These are phyloP conservation scores for Aspergillus sclerotioniger DNA, from an alignment of 495 filamentous ascomycete genomes.

Conservation along the genomic window DNA sequence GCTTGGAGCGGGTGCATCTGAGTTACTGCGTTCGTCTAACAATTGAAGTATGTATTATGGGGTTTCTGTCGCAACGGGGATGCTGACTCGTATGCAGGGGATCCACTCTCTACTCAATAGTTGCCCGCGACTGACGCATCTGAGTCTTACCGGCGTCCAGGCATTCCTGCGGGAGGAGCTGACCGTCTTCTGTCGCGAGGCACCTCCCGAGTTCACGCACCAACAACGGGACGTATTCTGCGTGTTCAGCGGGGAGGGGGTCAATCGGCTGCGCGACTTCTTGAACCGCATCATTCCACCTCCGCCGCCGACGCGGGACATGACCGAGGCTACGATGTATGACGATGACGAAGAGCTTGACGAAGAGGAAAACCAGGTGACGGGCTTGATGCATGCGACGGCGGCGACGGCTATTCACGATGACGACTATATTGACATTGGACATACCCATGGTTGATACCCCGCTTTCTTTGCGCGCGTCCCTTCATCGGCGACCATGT, in stretches of 20 bases:
- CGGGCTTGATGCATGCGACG: constrained; percentile 54
- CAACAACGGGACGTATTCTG: constrained; percentile 95
- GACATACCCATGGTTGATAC: constrained; percentile 43
- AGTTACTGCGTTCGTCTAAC: constrained; percentile 90
- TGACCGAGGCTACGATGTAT: constrained; percentile 52
- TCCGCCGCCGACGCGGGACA: constrained; percentile 29
- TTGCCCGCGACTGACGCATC: constrained; percentile 88
- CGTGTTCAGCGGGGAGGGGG: constrained; percentile 90
- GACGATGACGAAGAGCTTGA: constrained; percentile 57
- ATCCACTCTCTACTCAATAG: constrained; percentile 86
- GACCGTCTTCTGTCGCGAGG: constrained; percentile 77
- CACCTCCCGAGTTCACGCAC: constrained; percentile 89
- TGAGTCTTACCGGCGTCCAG: constrained; percentile 93
- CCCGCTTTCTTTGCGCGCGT: constrained; percentile 23
- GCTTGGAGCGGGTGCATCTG: constrained; percentile 89
- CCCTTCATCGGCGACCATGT: constrained; percentile 19
- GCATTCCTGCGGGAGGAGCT: constrained; percentile 74
- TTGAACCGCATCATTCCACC: constrained; percentile 55
- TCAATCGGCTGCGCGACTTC: constrained; percentile 70
- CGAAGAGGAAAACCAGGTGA: constrained; percentile 53
- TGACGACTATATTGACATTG: constrained; percentile 50
- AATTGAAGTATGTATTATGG: constrained; percentile 59
- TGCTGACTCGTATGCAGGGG: constrained; percentile 57
- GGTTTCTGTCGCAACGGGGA: neutral
- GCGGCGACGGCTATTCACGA: constrained; percentile 49